Evolutionary conservation across 495 filamentous ascomycete genomes (phyloP), one percentile per base, ranked within the genome.

Genomic region (Penicillium steckii): DNA sequence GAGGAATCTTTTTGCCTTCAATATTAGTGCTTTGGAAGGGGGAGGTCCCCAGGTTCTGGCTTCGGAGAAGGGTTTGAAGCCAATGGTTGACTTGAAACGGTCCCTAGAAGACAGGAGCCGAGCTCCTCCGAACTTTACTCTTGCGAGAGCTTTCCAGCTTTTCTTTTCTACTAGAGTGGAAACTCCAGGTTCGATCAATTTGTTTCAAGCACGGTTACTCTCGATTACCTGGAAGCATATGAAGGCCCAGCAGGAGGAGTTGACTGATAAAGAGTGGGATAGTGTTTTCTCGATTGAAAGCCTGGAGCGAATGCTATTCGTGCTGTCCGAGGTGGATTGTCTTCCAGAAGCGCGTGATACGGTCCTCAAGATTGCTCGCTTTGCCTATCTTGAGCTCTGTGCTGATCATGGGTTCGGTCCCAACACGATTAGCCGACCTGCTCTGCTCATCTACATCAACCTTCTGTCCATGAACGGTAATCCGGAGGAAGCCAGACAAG

Each of bases 121-220:
- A 45, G 75, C 78, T 7, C 90, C 88, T 18, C 66, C 80, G 10
- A 69, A 71, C 10, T 60, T 77, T 22, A 78, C 85, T n/a, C 64
- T 95, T 0, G 67, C 80, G 0, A 68, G 74, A 19, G 89, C 87
- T 19, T 88, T 87, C 57, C 73, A 69, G 44, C 69, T 75, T 5
- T 89, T 95, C 53, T 81, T 94, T 45, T 67, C 69, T 6, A 69
- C 74, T 40, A 84, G 86, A 55, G 60, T 71, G 12, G 65, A 69
- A 41, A 62, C 65, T 15, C 61, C 71, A 1, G 71, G 75, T 18
- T 55, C 77, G 1, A 66, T 93, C 21, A 88, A 85, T 51, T 76
- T 81, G 18, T 82, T 83, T 25, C 86, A 95, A 61, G 87, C 85
- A 8, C 62, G 71, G 15, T 70, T 84, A 46, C 73, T 82, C 29